phyloP scores from a whole-genome alignment of 2,329 filamentous ascomycete genomes.

The Fusarium virguliforme region DNA sequence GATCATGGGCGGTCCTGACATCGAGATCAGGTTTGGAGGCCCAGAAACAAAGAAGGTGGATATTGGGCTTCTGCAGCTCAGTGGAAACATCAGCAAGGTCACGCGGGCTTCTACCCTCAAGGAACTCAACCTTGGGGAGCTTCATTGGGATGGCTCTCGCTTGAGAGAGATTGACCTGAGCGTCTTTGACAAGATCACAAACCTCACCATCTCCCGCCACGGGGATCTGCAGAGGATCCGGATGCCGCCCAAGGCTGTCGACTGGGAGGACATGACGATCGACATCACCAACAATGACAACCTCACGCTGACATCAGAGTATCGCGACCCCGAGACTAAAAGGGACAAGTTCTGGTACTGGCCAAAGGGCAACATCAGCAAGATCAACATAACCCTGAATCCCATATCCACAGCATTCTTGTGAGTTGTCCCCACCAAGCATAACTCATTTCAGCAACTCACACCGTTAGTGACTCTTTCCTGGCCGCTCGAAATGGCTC shows the following conservation, averaged over 20 bases:
- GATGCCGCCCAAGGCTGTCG: conserved; percentile 21
- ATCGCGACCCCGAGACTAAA: conserved; percentile 13
- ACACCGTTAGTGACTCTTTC: not conserved
- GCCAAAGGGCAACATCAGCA: conserved; percentile 27
- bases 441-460: conserved; percentile 21
- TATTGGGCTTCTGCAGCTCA: conserved; percentile 16
- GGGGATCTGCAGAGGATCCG: conserved; percentile 21
- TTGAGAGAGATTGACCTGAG: conserved; percentile 25
- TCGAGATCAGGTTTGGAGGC: conserved; percentile 29
- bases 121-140: conserved; percentile 20
- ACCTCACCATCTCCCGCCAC: conserved; percentile 10
- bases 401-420: conserved; percentile 34
- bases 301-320: conserved; percentile 36
- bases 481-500: conserved; percentile 22
- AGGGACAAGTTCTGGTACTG: conserved; percentile 37
- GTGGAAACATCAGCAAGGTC: conserved; percentile 21
- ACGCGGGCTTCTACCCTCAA: conserved; percentile 20
- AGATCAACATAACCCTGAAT: conserved; percentile 20
- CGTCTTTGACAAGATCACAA: conserved; percentile 25
- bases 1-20: conserved; percentile 6
- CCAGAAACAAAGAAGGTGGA: conserved; percentile 24
- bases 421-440: conserved; percentile 15
- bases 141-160: not conserved
- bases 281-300: conserved; percentile 1
- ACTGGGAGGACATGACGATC: conserved; percentile 31